Base-by-base conservation (phyloP, 2,329 filamentous ascomycete genomes). In the Scedosporium apiospermum region DNA sequence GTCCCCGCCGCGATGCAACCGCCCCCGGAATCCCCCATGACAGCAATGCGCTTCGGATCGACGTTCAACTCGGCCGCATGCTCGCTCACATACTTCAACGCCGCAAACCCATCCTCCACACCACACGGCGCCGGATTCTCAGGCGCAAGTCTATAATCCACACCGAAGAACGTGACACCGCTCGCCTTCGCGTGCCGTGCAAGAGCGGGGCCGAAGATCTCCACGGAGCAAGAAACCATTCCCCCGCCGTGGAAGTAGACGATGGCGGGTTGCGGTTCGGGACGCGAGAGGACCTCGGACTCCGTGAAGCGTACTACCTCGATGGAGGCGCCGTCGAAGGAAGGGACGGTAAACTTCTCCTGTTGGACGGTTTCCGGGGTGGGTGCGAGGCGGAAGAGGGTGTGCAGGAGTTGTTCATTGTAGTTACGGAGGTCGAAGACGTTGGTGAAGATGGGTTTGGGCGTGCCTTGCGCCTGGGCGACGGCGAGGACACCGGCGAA, bases 61-160 rank as follows among this genome's bases (percentile, higher is more conserved):
- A 70, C 63, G 61, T 67, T 65, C 55, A 66, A 63, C 18, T 65
- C 57, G 2, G 63, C 55, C 10, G 69, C 67, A 59, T 74, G 63
- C 0, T 63, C 62, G 0, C 64, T 62, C 0, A 74, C 57, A 66
- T 71, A 69, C 42, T 65, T 53, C 3, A 74, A 59, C 0, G 65
- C 71, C 0, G 70, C 69, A 65, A 74, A 74, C 51, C 69, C 69
- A 63, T 80, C 77, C 51, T 74, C 70, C 0, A 74, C 65, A 0
- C 70, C 73, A 0, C 67, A 66, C 0, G 76, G 75, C 12, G 72
- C 73, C 3, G 69, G 71, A 55, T 75, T 63, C 65, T 80, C 77
- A 0, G 78, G 78, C 4, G 77, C 74, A 3, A 77, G 70, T 3
- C 77, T 71, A 67, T 78, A 80, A 14, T 78, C 76, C 23, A 78